These are phyloP conservation scores for Colletotrichum sublineola DNA, from an alignment of 2,329 filamentous ascomycete species.

Conservation along the genomic window DNA sequence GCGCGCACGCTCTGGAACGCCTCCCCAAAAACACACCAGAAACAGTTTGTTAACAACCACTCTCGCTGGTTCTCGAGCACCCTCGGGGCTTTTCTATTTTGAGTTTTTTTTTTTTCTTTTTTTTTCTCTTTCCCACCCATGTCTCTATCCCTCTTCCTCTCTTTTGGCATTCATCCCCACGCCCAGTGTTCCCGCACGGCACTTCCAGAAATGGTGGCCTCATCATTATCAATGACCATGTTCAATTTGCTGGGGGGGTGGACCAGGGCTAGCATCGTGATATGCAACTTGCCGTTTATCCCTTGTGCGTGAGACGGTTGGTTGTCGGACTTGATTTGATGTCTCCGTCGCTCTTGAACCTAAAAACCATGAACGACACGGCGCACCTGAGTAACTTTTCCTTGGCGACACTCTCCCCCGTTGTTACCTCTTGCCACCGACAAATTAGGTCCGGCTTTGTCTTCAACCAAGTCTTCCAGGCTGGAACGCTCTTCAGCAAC, in stretches of 20 bases:
- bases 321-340: slow-evolving; percentile 23
- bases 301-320: slow-evolving; percentile 16
- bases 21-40: background rate
- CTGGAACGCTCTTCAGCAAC: slow-evolving; percentile 22
- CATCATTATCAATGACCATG: slow-evolving; percentile 12
- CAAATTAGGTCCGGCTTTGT: slow-evolving; percentile 23
- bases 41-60: slow-evolving; percentile 10
- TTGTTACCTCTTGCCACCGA: slow-evolving; percentile 20
- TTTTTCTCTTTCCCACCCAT: background rate
- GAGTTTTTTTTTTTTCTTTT: slow-evolving; percentile 33
- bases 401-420: background rate
- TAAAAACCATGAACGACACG: slow-evolving; percentile 6
- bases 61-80: slow-evolving; percentile 13
- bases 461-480: slow-evolving; percentile 3
- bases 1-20: background rate
- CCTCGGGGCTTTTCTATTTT: slow-evolving; percentile 37
- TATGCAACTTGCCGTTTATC: slow-evolving; percentile 32
- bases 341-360: slow-evolving; percentile 16
- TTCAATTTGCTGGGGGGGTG: background rate
- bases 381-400: slow-evolving; percentile 19
- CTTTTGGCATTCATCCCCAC: slow-evolving; percentile 17
- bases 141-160: slow-evolving; percentile 6
- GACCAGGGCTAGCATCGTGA: slow-evolving; percentile 4
- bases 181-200: slow-evolving; percentile 27
- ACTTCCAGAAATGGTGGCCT: slow-evolving; percentile 21